These are phyloP conservation scores for Cryphonectria parasitica DNA, from an alignment of 2,329 filamentous ascomycete genomes.

Conservation along the genomic window DNA sequence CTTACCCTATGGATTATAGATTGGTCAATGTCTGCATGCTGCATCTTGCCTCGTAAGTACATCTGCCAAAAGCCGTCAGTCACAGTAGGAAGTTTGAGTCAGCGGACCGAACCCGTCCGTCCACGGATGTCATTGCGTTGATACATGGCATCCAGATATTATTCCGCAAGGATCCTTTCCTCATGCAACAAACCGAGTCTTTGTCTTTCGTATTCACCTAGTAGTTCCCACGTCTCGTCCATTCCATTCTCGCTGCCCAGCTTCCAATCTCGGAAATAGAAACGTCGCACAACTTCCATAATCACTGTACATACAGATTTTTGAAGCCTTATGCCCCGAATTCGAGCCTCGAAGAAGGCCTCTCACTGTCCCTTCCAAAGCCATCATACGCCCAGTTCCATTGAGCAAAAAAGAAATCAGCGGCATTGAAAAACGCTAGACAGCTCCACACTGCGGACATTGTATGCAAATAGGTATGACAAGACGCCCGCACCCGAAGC, in stretches of 20 bases:
- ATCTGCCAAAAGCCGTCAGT: background rate
- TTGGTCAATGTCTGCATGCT: background rate
- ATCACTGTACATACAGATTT: background rate
- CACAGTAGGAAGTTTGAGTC: background rate
- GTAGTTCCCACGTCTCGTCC: background rate
- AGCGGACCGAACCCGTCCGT: background rate
- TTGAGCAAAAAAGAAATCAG: background rate
- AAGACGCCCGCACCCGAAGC: conserved; percentile 4
- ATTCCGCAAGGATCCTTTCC: background rate
- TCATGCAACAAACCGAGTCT: background rate
- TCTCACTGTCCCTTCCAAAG: background rate
- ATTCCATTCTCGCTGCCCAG: background rate
- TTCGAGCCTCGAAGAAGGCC: background rate
- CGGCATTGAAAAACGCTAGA: background rate
- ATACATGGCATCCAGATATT: background rate
- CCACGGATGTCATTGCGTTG: background rate
- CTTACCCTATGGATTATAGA: background rate
- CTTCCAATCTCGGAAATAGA: background rate
- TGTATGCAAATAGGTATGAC: background rate
- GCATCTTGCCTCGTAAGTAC: background rate
- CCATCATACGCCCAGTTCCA: background rate
- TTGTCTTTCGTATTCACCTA: background rate
- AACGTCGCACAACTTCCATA: background rate
- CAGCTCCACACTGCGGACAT: background rate
- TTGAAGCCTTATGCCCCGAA: background rate